Conservation (phyloP, 2,329 filamentous ascomycete genomes). For the Pseudogymnoascus sp. region DNA sequence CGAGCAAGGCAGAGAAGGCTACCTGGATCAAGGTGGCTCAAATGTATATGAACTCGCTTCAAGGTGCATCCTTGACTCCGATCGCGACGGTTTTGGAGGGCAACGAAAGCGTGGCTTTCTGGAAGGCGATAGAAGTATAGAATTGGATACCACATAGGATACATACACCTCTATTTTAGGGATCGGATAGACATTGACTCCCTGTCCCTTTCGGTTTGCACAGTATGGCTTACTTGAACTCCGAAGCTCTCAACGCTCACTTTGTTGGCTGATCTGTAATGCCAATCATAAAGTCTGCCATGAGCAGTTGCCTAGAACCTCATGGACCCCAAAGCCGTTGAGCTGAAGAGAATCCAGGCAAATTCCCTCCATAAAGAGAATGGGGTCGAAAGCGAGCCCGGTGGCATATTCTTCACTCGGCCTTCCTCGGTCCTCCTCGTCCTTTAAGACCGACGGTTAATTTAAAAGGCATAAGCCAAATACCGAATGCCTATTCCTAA, state of each 20-base stretch:
- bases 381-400: background rate
- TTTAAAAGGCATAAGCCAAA: background rate
- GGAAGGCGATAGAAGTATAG: constrained; percentile 33
- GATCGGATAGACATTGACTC: background rate
- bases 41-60: constrained; percentile 42
- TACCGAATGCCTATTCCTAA: background rate
- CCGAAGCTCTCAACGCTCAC: background rate
- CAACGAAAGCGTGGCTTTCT: constrained; percentile 46
- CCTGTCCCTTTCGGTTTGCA: background rate
- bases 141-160: constrained; percentile 4
- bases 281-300: background rate
- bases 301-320: background rate
- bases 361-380: too few species aligned
- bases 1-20: constrained; percentile 52
- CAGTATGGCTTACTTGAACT: background rate
- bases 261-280: background rate
- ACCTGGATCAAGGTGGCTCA: constrained; percentile 55
- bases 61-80: constrained; percentile 38
- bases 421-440: background rate
- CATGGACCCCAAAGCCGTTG: too few species aligned
- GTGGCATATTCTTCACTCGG: background rate
- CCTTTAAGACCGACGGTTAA: background rate
- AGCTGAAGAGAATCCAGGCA: too few species aligned
- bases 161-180: background rate
- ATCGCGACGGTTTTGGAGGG: constrained; percentile 53